These are phyloP conservation scores for Phytophthora boehmeriae DNA, from an alignment of 352 stramenopile species.

Conservation along the genomic window DNA sequence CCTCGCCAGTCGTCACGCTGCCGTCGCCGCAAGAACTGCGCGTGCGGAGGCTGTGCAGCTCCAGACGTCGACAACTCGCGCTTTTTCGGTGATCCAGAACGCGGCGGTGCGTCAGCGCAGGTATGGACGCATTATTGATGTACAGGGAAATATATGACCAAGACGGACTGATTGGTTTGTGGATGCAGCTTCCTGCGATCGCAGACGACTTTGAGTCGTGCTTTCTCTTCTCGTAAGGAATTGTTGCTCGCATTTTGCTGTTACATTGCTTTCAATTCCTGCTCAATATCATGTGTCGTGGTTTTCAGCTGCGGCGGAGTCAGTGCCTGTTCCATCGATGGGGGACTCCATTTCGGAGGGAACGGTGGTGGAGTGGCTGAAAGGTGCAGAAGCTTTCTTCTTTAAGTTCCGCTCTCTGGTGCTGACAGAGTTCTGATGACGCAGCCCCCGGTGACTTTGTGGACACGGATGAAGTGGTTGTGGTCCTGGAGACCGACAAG, in stretches of 20 bases:
- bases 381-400: slow-evolving; percentile 46
- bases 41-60: slow-evolving; percentile 19
- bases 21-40: slow-evolving; percentile 17
- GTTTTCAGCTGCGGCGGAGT: slow-evolving; percentile 40
- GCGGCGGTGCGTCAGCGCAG: slow-evolving; percentile 23
- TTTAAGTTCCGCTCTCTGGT: not conserved
- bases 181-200: slow-evolving; percentile 29
- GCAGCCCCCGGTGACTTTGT: slow-evolving; percentile 92
- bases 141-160: not conserved
- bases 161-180: not conserved
- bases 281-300: not conserved
- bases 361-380: slow-evolving; percentile 97
- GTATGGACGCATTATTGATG: slow-evolving; percentile 9
- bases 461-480: slow-evolving; percentile 95
- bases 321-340: slow-evolving; percentile 88
- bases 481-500: slow-evolving; percentile 99
- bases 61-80: slow-evolving; percentile 15
- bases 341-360: slow-evolving; percentile 98
- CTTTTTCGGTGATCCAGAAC: slow-evolving; percentile 40
- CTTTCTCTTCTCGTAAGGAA: slow-evolving; percentile 58
- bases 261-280: slow-evolving; percentile 1
- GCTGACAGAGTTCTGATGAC: slow-evolving; percentile 4
- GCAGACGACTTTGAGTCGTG: slow-evolving; percentile 33
- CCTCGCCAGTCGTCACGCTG: slow-evolving; percentile 27
- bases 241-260: not conserved